phyloP scores from a whole-genome alignment of 257 asterid species.

The Fraxinus cuspidata region DNA sequence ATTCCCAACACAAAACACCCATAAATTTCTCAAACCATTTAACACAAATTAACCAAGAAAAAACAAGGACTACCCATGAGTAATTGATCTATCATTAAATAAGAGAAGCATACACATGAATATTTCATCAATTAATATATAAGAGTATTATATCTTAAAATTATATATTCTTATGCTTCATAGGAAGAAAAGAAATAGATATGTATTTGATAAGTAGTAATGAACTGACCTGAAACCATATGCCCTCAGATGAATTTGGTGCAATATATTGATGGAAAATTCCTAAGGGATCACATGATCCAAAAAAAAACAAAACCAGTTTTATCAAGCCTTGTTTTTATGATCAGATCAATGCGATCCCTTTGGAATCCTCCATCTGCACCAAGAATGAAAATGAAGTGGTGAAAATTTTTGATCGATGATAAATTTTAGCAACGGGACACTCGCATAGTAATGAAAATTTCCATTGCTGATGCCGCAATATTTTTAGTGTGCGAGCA shows the following conservation, averaged over 20 bases:
- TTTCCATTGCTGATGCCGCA: background rate
- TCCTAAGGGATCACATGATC: slow-evolving; percentile 62
- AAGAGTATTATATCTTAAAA: background rate
- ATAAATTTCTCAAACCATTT: background rate
- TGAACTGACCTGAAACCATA: slow-evolving; percentile 25
- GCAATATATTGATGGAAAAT: slow-evolving; percentile 45
- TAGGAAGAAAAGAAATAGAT: background rate
- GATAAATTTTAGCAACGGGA: background rate
- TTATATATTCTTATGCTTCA: background rate
- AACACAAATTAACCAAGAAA: background rate
- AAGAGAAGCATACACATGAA: background rate
- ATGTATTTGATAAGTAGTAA: background rate
- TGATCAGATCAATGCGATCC: slow-evolving; percentile 45
- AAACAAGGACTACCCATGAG: background rate
- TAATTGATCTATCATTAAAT: background rate
- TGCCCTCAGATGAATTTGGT: slow-evolving; percentile 6
- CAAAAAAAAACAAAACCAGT: background rate
- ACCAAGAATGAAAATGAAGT: slow-evolving; percentile 20
- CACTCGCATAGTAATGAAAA: background rate
- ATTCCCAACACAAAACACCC: too few relatives aligned
- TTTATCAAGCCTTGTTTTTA: background rate
- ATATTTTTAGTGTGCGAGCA: background rate
- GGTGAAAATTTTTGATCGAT: background rate
- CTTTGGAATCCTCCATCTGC: slow-evolving; percentile 43
- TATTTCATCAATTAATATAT: background rate